These are phyloP conservation scores for Jackrogersella minutella DNA, from an alignment of 495 filamentous ascomycete genomes.

Conservation along the genomic window DNA sequence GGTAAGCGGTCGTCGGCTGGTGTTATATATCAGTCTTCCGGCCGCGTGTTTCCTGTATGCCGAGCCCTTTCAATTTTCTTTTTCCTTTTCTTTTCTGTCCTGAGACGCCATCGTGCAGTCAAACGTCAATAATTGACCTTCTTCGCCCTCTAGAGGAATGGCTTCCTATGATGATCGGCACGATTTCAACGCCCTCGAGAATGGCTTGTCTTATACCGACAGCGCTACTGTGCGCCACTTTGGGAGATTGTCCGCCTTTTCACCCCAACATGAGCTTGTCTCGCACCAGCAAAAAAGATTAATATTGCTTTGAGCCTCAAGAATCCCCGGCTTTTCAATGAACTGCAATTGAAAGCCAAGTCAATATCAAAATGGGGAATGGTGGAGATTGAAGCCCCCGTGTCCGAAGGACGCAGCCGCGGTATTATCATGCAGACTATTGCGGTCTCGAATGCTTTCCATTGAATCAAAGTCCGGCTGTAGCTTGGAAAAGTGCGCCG, in stretches of 20 bases:
- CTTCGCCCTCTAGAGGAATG: conserved; percentile 29
- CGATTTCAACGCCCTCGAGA: conserved; percentile 28
- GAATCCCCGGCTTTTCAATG: conserved; percentile 7
- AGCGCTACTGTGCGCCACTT: conserved; percentile 38
- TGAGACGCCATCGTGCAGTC: conserved; percentile 9
- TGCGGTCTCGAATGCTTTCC: background rate
- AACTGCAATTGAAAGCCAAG: conserved; percentile 13
- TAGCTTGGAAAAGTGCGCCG: background rate
- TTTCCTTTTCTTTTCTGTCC: conserved; percentile 21
- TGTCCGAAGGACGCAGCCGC: background rate
- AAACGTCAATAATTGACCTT: conserved; percentile 28
- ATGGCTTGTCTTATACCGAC: conserved; percentile 42
- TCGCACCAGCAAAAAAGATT: conserved; percentile 3
- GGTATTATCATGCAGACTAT: conserved; percentile 9
- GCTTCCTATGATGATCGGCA: conserved; percentile 33
- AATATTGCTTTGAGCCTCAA: conserved; percentile 22
- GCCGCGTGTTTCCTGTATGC: conserved; percentile 9
- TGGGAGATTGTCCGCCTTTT: conserved; percentile 7
- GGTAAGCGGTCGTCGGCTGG: conserved; percentile 11
- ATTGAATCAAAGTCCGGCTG: conserved; percentile 2
- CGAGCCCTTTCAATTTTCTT: too few species aligned
- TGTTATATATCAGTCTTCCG: conserved; percentile 43
- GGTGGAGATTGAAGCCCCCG: conserved; percentile 25
- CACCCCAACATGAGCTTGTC: background rate
- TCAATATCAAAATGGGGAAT: conserved; percentile 7